These are phyloP conservation scores for Sugiyamaella valdiviana DNA, from an alignment of 805 yeast species.

Conservation along the genomic window DNA sequence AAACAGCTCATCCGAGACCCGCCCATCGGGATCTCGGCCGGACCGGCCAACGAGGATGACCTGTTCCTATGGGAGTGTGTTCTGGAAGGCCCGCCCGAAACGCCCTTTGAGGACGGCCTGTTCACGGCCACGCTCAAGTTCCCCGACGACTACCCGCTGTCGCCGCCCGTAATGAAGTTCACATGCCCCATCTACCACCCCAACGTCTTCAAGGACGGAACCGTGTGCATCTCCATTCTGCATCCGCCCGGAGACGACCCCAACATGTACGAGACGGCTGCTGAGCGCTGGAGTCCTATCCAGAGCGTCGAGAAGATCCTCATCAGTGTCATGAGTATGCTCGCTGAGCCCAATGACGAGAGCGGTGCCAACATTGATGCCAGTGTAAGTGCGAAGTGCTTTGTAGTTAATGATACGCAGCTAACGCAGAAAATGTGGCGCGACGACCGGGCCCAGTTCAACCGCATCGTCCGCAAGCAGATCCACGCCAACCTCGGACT, in stretches of 20 bases:
- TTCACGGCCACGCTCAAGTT: slow-evolving; percentile 68
- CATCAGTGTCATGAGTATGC: slow-evolving; percentile 88
- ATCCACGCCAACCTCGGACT: slow-evolving; percentile 70
- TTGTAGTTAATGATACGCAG: background rate
- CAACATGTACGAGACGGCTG: slow-evolving; percentile 87
- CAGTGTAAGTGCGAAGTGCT: slow-evolving; percentile 27
- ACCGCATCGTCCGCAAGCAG: slow-evolving; percentile 56
- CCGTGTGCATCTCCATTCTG: slow-evolving; percentile 89
- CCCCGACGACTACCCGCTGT: slow-evolving; percentile 74
- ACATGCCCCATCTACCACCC: slow-evolving; percentile 87
- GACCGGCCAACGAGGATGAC: slow-evolving; percentile 72
- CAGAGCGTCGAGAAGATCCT: slow-evolving; percentile 96
- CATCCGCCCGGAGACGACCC: slow-evolving; percentile 99
- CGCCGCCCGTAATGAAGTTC: slow-evolving; percentile 72
- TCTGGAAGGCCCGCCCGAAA: slow-evolving; percentile 75
- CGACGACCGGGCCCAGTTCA: slow-evolving; percentile 66
- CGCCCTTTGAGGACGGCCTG: slow-evolving; percentile 84
- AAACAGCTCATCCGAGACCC: slow-evolving; percentile 80
- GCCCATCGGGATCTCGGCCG: slow-evolving; percentile 94
- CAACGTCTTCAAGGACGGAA: slow-evolving; percentile 87
- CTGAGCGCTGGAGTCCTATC: slow-evolving; percentile 97
- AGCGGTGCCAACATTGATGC: slow-evolving; percentile 88
- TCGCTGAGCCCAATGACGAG: slow-evolving; percentile 91
- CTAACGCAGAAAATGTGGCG: slow-evolving; percentile 70
- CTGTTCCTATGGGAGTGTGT: slow-evolving; percentile 79